Base-by-base conservation (phyloP, 805 yeast genomes). In the Candida broadrunensis region DNA sequence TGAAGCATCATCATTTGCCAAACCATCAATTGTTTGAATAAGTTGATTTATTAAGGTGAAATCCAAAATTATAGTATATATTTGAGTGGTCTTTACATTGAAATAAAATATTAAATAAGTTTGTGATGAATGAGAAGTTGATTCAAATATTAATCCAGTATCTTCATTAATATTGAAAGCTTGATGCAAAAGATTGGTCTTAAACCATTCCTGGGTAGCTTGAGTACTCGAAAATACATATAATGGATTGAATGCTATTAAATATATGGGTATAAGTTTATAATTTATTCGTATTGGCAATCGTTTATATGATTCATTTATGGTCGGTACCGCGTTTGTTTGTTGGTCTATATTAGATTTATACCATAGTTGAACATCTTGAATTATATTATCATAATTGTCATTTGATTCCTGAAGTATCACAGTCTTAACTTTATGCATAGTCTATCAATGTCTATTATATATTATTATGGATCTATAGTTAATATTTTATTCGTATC, bases 281-380 rank as follows among this genome's bases (percentile, higher is more conserved):
- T 48, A 47, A 37, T 56, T 45, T 14, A 61, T 45, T 36, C 48
- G 43, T 27, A 35, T 35, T 11, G 43, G 45, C 17, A 47, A 7
- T 32, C 35, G 20, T 14, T 13, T 19, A n/a, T n/a, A 38, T 17
- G 25, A 24, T 18, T 19, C 13, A 32, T 6, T n/a, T 37, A 25
- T 23, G 25, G 26, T 36, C 14, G 29, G 29, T 26, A 26, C 12
- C 29, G 29, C 29, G 29, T 26, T 13, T n/a, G n/a, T n/a, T n/a
- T n/a, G n/a, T 13, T 26, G 29, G 14, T 7, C 5, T 11, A n/a
- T 5, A 26, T 26, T 13, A 26, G 25, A 21, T 21, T 35, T 42
- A 20, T 36, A 30, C 62, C 61, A 54, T 35, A 56, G 36, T 33
- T 60, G 63, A 17, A 60, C 41, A 44, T 52, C 64, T 2, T 44